Percentiles rank a stretch among this genome's conserved stretches.
These are phyloP conservation scores for Nannochloris sp. DNA, from an alignment of 139 green algal genomes.

Conservation along the genomic window DNA sequence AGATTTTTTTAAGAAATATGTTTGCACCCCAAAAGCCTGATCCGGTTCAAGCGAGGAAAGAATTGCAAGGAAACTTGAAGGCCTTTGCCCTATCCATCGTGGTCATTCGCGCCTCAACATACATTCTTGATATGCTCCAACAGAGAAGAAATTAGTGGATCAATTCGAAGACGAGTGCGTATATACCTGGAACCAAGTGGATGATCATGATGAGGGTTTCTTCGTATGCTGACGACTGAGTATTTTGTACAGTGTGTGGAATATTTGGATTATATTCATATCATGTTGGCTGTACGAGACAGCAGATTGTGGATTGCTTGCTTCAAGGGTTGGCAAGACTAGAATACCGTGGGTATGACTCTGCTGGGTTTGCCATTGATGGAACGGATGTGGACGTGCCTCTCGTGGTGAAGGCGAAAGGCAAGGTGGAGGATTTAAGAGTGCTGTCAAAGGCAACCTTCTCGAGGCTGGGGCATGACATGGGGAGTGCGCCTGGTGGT, in stretches of 20 bases:
- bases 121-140: too few species aligned
- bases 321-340: conserved; percentile 83
- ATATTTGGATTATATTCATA: conserved; percentile 97
- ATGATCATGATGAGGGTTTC: background rate
- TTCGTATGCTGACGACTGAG: background rate
- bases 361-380: conserved; percentile 83
- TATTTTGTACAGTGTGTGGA: conserved; percentile 59
- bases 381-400: background rate
- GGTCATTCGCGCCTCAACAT: conserved; percentile 31
- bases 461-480: conserved; percentile 1
- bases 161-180: background rate
- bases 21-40: conserved; percentile 43
- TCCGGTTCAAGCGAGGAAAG: conserved; percentile 34
- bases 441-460: conserved; percentile 1
- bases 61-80: conserved; percentile 41
- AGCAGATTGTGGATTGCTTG: conserved; percentile 73
- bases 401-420: conserved; percentile 70
- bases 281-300: conserved; percentile 39
- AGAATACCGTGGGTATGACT: conserved; percentile 98
- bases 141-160: too few species aligned
- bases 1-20: conserved; percentile 17
- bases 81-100: conserved; percentile 41
- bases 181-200: background rate
- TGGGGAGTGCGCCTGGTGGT: background rate
- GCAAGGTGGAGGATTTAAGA: conserved; percentile 86